Percentiles rank a stretch among this genome's conserved stretches.
Conservation (phyloP, 306 rosid genomes). For the Rosa chinensis region DNA sequence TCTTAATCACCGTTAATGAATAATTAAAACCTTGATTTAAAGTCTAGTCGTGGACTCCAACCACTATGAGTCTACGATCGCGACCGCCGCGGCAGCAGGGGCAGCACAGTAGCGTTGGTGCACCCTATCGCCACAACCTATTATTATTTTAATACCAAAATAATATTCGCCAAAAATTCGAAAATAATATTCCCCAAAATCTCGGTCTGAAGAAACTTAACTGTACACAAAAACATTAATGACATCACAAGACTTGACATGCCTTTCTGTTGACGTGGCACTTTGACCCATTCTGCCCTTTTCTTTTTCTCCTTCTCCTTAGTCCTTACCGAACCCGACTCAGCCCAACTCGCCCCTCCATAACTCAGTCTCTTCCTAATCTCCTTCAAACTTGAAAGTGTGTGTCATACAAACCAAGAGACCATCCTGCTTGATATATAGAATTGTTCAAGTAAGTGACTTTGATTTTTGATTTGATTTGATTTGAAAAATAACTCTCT, state of each 20-base stretch:
- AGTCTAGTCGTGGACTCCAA: background rate
- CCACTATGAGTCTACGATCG: background rate
- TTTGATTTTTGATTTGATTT: background rate
- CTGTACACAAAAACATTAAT: conserved; percentile 18
- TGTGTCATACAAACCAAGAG: conserved; percentile 11
- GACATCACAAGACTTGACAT: conserved; percentile 52
- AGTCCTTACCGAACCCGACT: background rate
- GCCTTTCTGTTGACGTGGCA: conserved; percentile 45
- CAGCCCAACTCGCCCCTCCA: conserved; percentile 30
- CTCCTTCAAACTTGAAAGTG: conserved; percentile 12
- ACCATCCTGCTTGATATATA: conserved; percentile 16
- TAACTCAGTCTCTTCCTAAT: conserved; percentile 9
- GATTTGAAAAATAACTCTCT: background rate
- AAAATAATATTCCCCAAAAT: background rate
- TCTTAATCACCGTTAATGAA: background rate
- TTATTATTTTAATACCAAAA: background rate
- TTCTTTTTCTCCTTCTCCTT: background rate
- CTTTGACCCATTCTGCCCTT: conserved; percentile 50
- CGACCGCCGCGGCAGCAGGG: background rate
- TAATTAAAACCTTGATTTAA: background rate
- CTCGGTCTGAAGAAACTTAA: background rate
- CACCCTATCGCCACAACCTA: background rate
- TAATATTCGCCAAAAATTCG: background rate
- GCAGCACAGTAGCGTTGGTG: background rate
- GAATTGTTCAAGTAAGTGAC: conserved; percentile 36